phyloP scores from a whole-genome alignment of 2,329 filamentous ascomycete species.

The Fusarium agapanthi region DNA sequence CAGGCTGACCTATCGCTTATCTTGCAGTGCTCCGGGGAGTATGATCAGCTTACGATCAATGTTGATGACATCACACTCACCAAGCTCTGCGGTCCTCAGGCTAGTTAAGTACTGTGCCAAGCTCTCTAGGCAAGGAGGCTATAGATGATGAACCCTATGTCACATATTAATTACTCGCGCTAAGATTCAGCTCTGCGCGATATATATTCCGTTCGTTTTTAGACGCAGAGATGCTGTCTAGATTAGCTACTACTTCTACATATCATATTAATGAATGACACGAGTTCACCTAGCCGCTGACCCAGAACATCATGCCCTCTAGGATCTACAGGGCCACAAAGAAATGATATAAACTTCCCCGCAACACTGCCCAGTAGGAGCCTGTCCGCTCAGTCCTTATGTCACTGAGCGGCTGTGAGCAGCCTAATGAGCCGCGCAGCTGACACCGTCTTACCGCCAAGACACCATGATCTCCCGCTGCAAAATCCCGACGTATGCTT shows the following conservation, averaged over 20 bases:
- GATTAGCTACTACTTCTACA: accelerated
- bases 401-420: accelerated
- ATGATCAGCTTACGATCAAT: background rate
- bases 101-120: background rate
- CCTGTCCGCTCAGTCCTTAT: background rate
- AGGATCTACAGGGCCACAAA: too few relatives aligned
- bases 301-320: accelerated
- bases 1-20: background rate
- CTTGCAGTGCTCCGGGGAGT: background rate
- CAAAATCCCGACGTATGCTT: background rate
- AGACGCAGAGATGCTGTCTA: background rate
- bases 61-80: background rate
- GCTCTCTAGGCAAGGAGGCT: accelerated
- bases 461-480: background rate
- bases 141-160: accelerated
- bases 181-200: accelerated
- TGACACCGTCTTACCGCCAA: background rate
- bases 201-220: background rate
- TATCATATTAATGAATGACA: background rate
- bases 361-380: accelerated
- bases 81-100: background rate
- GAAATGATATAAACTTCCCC: background rate
- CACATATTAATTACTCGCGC: too few relatives aligned
- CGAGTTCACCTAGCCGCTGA: background rate
- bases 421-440: background rate